Percentiles rank a stretch among this genome's conserved stretches.
phyloP scores from a whole-genome alignment of 805 yeast species.

The Kodamaea restingae region DNA sequence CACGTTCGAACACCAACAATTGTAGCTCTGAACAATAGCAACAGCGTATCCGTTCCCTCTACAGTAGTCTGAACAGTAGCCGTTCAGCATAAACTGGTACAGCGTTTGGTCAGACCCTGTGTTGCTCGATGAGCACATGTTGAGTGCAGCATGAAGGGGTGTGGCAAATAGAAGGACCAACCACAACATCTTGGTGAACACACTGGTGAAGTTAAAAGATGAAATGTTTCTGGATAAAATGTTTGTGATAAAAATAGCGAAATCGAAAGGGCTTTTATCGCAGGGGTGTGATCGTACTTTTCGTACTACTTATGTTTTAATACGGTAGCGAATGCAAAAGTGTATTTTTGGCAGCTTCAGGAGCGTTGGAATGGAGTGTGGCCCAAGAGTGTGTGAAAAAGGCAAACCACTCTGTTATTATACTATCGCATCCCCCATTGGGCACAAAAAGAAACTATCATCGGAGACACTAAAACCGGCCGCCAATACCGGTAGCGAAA shows the following conservation, averaged over 20 bases:
- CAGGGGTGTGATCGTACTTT: background rate
- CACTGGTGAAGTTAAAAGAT: background rate
- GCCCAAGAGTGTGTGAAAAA: too few relatives aligned
- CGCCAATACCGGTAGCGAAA: background rate
- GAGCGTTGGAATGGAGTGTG: too few relatives aligned
- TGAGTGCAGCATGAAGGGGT: conserved; percentile 7
- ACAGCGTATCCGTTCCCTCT: conserved; percentile 38
- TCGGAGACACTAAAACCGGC: background rate
- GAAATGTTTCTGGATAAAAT: background rate
- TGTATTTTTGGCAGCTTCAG: too few relatives aligned
- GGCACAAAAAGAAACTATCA: background rate
- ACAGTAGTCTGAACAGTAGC: conserved; percentile 50
- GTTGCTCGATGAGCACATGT: conserved; percentile 23
- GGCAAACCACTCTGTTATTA: background rate
- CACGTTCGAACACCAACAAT: conserved; percentile 61
- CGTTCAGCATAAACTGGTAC: conserved; percentile 41
- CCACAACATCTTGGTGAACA: background rate
- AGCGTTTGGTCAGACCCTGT: conserved; percentile 16
- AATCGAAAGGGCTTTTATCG: background rate
- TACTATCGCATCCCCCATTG: background rate
- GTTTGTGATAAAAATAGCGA: conserved; percentile 1
- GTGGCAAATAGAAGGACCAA: conserved; percentile 2
- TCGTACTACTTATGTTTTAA: background rate
- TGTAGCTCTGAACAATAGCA: conserved; percentile 48
- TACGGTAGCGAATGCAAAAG: too few relatives aligned